These are phyloP conservation scores for Paramarasmius palmivorus DNA, from an alignment of 1,284 basidiomycete genomes.

Conservation along the genomic window DNA sequence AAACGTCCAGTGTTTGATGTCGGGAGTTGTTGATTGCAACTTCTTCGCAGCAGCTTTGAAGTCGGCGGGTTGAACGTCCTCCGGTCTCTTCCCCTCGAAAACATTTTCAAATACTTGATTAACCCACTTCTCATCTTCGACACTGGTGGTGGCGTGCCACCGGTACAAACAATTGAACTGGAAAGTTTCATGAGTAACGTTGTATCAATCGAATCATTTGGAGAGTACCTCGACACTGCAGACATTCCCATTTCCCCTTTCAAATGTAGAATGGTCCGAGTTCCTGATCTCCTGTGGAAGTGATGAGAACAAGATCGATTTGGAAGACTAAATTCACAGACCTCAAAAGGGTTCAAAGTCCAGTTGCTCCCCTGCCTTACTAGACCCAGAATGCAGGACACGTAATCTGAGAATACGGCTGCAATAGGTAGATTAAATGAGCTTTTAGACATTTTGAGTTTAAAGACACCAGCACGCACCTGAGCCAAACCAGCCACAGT, in stretches of 20 bases:
- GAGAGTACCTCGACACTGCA: constrained; percentile 67
- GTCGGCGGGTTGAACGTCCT: constrained; percentile 57
- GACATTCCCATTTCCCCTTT: constrained; percentile 74
- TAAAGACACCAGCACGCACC: constrained; percentile 24
- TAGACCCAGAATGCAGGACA: constrained; percentile 72
- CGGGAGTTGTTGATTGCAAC: constrained; percentile 40
- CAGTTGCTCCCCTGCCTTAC: constrained; percentile 69
- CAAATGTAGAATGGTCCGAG: constrained; percentile 61
- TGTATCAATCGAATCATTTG: constrained; percentile 3
- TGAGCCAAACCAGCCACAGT: constrained; percentile 75
- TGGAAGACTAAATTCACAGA: constrained; percentile 28
- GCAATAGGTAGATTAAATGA: not conserved
- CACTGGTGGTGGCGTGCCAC: constrained; percentile 17
- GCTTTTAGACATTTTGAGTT: constrained; percentile 2
- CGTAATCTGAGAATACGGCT: constrained; percentile 76
- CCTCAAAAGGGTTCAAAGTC: constrained; percentile 69
- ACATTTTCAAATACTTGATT: constrained; percentile 43
- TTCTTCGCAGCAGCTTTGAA: constrained; percentile 53
- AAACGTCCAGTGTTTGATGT: constrained; percentile 68
- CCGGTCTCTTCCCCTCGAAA: constrained; percentile 55
- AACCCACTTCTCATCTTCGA: constrained; percentile 72
- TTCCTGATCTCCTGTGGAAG: constrained; percentile 58
- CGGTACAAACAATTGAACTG: constrained; percentile 85
- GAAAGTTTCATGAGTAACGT: constrained; percentile 29
- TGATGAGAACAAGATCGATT: not conserved